These are phyloP conservation scores for Parastagonospora nodorum DNA, from an alignment of 2,329 filamentous ascomycete species.

Conservation along the genomic window DNA sequence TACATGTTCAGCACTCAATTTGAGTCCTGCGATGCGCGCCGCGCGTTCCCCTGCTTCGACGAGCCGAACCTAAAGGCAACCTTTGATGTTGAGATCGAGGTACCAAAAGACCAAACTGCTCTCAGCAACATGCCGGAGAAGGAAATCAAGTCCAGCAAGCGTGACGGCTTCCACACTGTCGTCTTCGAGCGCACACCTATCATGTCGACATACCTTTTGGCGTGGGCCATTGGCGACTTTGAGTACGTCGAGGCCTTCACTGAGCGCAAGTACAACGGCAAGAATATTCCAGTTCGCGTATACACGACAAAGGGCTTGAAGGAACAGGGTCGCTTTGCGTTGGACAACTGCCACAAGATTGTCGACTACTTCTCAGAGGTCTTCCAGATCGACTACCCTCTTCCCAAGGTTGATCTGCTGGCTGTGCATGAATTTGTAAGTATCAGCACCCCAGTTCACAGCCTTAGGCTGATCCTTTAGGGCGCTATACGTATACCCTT, in stretches of 20 bases:
- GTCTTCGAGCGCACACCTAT: slow-evolving; percentile 88
- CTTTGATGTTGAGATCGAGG: slow-evolving; percentile 91
- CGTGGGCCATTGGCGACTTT: slow-evolving; percentile 96
- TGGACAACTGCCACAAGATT: slow-evolving; percentile 89
- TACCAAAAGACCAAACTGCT: slow-evolving; percentile 85
- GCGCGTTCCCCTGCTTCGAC: slow-evolving; percentile 97
- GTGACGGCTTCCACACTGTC: slow-evolving; percentile 73
- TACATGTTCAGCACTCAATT: slow-evolving; percentile 93
- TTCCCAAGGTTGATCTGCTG: slow-evolving; percentile 94
- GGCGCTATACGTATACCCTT: slow-evolving; percentile 49
- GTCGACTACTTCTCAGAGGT: slow-evolving; percentile 97
- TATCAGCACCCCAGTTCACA: slow-evolving; percentile 16
- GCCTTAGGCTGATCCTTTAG: slow-evolving; percentile 35
- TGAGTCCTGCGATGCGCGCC: slow-evolving; percentile 91
- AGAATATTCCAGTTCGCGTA: slow-evolving; percentile 88
- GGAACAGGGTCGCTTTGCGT: slow-evolving; percentile 85
- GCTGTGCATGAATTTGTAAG: slow-evolving; percentile 92
- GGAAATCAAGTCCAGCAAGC: slow-evolving; percentile 72
- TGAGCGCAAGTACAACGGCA: slow-evolving; percentile 86
- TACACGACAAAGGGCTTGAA: slow-evolving; percentile 96
- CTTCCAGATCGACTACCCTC: slow-evolving; percentile 84
- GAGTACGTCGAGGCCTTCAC: slow-evolving; percentile 95
- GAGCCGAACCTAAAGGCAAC: slow-evolving; percentile 97
- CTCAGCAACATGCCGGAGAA: slow-evolving; percentile 96
- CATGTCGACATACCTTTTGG: slow-evolving; percentile 96